Conservation (phyloP, 2,329 filamentous ascomycete species). For the Sporothrix humicola region DNA sequence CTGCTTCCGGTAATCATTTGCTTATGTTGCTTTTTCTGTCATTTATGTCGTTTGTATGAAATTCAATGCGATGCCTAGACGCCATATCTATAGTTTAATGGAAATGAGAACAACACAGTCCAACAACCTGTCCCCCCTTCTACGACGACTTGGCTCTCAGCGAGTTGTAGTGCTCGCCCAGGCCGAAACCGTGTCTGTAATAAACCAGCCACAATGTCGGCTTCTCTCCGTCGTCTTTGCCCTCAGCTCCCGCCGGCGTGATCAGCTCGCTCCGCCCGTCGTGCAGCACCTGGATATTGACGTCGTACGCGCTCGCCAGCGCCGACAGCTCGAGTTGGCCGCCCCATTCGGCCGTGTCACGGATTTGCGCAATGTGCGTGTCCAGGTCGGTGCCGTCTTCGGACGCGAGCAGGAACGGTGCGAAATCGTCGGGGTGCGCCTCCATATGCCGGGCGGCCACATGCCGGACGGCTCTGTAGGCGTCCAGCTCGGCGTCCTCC, state of each 20-base stretch:
- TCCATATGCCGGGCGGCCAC: slow-evolving; percentile 80
- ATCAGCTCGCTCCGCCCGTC: slow-evolving; percentile 82
- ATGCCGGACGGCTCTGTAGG: slow-evolving; percentile 71
- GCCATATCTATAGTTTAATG: slow-evolving; percentile 1
- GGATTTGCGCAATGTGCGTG: slow-evolving; percentile 75
- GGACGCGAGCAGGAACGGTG: slow-evolving; percentile 62
- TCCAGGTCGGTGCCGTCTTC: slow-evolving; percentile 57
- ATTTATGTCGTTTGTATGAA: slow-evolving; percentile 21
- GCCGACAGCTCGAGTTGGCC: slow-evolving; percentile 90
- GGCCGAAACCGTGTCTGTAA: slow-evolving; percentile 89
- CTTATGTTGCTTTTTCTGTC: not conserved
- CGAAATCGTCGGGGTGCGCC: slow-evolving; percentile 77
- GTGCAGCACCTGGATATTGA: slow-evolving; percentile 84
- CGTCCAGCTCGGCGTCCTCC: slow-evolving; percentile 43
- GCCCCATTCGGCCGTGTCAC: slow-evolving; percentile 93
- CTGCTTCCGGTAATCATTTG: not conserved
- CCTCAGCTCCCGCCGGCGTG: slow-evolving; percentile 53
- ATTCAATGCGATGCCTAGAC: slow-evolving; percentile 5
- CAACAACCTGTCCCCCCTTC: not conserved
- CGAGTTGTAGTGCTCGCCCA: slow-evolving; percentile 98
- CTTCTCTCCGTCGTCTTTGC: slow-evolving; percentile 47
- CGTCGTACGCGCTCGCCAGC: slow-evolving; percentile 77
- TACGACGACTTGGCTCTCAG: slow-evolving; percentile 56
- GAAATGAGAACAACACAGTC: not conserved
- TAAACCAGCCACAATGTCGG: slow-evolving; percentile 88